These are phyloP conservation scores for Leccinum griseonigrum DNA, from an alignment of 1,284 basidiomycete species.

Conservation along the genomic window DNA sequence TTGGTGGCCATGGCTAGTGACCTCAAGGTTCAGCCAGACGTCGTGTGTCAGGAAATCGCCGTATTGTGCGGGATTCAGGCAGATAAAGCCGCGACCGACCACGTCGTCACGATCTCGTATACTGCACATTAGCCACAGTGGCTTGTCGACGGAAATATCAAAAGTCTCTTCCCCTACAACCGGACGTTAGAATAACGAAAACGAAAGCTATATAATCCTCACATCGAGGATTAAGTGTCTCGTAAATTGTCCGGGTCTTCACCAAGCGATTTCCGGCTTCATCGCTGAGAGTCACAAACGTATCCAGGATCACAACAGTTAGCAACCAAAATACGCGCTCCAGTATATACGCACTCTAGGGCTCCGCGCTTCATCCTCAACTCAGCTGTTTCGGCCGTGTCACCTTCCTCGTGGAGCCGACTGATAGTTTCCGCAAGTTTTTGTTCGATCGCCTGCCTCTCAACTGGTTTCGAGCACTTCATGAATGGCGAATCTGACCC, in stretches of 20 bases:
- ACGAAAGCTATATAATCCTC: slow-evolving; percentile 31
- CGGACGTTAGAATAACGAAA: slow-evolving; percentile 1
- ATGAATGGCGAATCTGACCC: slow-evolving; percentile 69
- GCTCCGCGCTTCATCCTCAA: slow-evolving; percentile 72
- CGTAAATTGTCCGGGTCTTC: slow-evolving; percentile 96
- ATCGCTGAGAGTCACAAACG: slow-evolving; percentile 94
- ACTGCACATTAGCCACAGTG: slow-evolving; percentile 95
- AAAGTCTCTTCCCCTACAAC: slow-evolving; percentile 91
- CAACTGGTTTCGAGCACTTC: slow-evolving; percentile 72
- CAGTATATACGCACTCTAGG: slow-evolving; percentile 66
- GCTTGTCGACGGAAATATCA: slow-evolving; percentile 87
- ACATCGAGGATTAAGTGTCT: slow-evolving; percentile 88
- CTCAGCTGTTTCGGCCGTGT: slow-evolving; percentile 73
- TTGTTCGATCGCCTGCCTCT: slow-evolving; percentile 64
- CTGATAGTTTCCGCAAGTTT: slow-evolving; percentile 69
- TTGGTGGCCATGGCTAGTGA: slow-evolving; percentile 42
- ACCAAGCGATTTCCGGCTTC: slow-evolving; percentile 88
- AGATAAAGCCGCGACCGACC: slow-evolving; percentile 89
- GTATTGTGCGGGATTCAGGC: slow-evolving; percentile 87
- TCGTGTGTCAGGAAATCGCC: slow-evolving; percentile 91
- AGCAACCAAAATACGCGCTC: slow-evolving; percentile 1
- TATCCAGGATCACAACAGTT: slow-evolving; percentile 54
- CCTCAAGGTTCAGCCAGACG: slow-evolving; percentile 90
- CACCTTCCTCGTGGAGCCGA: slow-evolving; percentile 89
- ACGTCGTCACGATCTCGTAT: slow-evolving; percentile 91